Evolutionary conservation across 2,329 filamentous ascomycete genomes (phyloP), one percentile per base, ranked within the genome.

Genomic region (Ambrosiella beaveri): DNA sequence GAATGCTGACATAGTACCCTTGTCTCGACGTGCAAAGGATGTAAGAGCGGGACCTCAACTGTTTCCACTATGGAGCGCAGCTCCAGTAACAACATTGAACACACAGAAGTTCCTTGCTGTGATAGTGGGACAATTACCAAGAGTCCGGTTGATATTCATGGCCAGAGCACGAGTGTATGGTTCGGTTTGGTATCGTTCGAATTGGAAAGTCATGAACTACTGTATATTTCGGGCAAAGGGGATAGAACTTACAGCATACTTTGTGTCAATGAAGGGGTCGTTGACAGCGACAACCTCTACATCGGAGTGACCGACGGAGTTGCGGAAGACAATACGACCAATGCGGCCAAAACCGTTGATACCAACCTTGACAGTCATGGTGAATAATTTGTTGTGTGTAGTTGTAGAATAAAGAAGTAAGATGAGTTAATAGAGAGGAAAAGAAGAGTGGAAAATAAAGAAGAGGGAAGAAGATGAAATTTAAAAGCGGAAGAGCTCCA

Each of bases 311-410:
- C 94, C 85, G 71, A 94, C 73, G 69, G 91, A 88, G 79, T 96
- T 97, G 79, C 91, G 88, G 86, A 97, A 93, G 80, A 97, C 85
- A 74, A 98, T 96, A 74, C 93, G 87, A 71, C 93, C 93, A 76
- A 98, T 98, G 76, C 93, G 90, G 79, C 93, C 93, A 81, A 98
- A 98, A 75, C 93, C 91, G 86, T 96, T 97, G 85, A 95, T 96
- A 74, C 89, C 89, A 72, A 94, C 88, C 83, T 94, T 81, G 72
- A 78, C 72, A 71, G 70, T 67, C 71, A 73, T 73, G 66, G 63
- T 69, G 67, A 62, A 54, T 49, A 12, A 54, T 45, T 27, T 59
- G 13, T 51, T 27, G 57, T 38, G 38, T 35, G n/a, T 59, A 38
- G 40, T 36, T 40, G 57, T 54, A 51, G n/a, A 27, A 53, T 19